These are phyloP conservation scores for Rhizophora mangle DNA, from an alignment of 345 rosid species.

Conservation along the genomic window DNA sequence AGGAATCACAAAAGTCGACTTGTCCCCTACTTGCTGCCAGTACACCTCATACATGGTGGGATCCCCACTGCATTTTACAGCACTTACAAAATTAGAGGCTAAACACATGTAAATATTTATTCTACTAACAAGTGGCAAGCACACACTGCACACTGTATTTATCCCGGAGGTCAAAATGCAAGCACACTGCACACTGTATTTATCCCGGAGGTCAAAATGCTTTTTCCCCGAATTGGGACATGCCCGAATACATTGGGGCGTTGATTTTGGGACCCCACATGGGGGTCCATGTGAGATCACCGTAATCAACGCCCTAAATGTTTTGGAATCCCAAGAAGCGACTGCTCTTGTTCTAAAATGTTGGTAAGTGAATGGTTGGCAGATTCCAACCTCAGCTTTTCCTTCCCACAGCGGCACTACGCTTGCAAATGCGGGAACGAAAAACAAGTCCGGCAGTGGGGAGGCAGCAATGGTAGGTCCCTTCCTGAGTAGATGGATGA, in stretches of 20 bases:
- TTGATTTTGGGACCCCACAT: too few relatives aligned
- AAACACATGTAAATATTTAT: neutral
- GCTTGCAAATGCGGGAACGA: neutral
- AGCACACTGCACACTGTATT: neutral
- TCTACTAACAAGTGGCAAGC: neutral
- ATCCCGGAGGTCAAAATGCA: too few relatives aligned
- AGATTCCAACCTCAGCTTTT: neutral
- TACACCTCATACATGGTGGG: conserved; percentile 80
- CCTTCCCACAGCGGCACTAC: neutral
- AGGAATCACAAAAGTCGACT: conserved; percentile 62
- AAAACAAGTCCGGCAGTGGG: conserved; percentile 9
- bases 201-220: too few relatives aligned
- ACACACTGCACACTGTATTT: neutral
- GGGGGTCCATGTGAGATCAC: too few relatives aligned
- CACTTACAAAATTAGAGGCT: conserved; percentile 6
- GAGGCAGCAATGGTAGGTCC: conserved; percentile 25
- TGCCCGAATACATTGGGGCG: too few relatives aligned
- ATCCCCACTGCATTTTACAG: conserved; percentile 65
- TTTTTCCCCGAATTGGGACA: too few relatives aligned
- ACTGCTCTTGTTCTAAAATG: too few relatives aligned
- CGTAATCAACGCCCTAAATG: too few relatives aligned
- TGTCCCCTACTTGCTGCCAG: conserved; percentile 69
- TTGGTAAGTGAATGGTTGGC: neutral
- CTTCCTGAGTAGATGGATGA: conserved; percentile 19
- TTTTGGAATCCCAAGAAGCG: too few relatives aligned